Conservation (phyloP, 108 stramenopile genomes). For the Fragilariopsis cylindrus region DNA sequence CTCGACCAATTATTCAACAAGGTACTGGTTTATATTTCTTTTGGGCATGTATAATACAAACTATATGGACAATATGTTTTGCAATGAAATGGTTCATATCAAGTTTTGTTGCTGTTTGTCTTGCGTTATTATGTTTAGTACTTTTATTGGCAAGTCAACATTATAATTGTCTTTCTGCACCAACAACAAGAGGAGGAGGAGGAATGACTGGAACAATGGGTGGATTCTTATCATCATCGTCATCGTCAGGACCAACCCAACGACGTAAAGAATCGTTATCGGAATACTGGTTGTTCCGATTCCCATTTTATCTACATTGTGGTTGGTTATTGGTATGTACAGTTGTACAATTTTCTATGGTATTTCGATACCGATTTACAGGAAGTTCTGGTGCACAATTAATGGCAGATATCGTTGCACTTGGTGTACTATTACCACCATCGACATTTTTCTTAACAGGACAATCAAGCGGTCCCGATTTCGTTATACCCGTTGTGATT, state of each 20-base stretch:
- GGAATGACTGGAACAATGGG: constrained; percentile 8
- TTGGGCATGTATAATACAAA: constrained; percentile 52
- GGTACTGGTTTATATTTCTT: constrained; percentile 56
- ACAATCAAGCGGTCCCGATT: constrained; percentile 35
- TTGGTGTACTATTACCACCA: constrained; percentile 41
- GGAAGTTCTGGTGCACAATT: constrained; percentile 34
- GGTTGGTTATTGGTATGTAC: constrained; percentile 53
- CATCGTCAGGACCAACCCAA: constrained; percentile 1
- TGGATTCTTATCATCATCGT: not conserved
- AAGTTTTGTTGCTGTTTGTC: constrained; percentile 47
- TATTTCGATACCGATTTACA: constrained; percentile 38
- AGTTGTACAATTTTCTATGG: constrained; percentile 42
- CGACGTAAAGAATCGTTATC: constrained; percentile 22
- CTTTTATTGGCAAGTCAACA: constrained; percentile 48
- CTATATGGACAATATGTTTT: constrained; percentile 59
- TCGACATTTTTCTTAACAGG: constrained; percentile 39
- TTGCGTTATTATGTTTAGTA: constrained; percentile 36
- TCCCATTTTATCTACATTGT: constrained; percentile 59
- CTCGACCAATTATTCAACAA: constrained; percentile 51
- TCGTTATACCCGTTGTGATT: constrained; percentile 53
- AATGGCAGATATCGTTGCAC: constrained; percentile 48
- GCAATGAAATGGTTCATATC: constrained; percentile 47
- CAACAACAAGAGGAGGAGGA: constrained; percentile 16
- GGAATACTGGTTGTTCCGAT: constrained; percentile 61
- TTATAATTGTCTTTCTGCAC: constrained; percentile 10